phyloP scores from a whole-genome alignment of 352 stramenopile species.

The Phytophthora cactorum region DNA sequence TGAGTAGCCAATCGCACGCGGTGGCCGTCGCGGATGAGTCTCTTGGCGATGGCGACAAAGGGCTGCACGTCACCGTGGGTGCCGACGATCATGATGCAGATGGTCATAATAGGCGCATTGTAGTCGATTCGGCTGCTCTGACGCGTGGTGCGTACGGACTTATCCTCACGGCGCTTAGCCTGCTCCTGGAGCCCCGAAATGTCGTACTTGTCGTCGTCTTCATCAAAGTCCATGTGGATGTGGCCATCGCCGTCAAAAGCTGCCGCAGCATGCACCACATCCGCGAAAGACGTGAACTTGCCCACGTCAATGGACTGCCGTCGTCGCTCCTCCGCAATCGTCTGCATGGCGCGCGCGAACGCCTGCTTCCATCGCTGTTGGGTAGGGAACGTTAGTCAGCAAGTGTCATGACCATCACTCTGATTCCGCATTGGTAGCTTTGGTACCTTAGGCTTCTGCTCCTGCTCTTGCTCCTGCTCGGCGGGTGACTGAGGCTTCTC shows the following conservation, averaged over 20 bases:
- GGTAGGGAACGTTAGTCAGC: slow-evolving; percentile 7
- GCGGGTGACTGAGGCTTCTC: neutral
- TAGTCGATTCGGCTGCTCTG: slow-evolving; percentile 29
- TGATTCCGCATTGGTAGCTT: slow-evolving; percentile 14
- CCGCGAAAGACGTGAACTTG: slow-evolving; percentile 39
- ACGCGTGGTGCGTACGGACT: slow-evolving; percentile 19
- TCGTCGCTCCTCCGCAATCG: slow-evolving; percentile 30
- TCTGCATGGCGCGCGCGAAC: slow-evolving; percentile 26
- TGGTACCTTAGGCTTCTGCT: slow-evolving; percentile 22
- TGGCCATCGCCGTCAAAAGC: slow-evolving; percentile 52
- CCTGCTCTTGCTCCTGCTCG: slow-evolving; percentile 5
- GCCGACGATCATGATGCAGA: slow-evolving; percentile 93
- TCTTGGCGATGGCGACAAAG: slow-evolving; percentile 87
- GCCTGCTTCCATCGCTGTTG: slow-evolving; percentile 43
- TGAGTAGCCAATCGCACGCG: slow-evolving; percentile 93
- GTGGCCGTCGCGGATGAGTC: slow-evolving; percentile 86
- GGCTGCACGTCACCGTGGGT: slow-evolving; percentile 89
- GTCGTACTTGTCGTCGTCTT: slow-evolving; percentile 54
- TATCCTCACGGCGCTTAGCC: slow-evolving; percentile 25
- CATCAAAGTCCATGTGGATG: slow-evolving; percentile 59
- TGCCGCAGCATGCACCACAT: slow-evolving; percentile 54
- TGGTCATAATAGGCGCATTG: slow-evolving; percentile 55
- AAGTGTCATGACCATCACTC: slow-evolving; percentile 26
- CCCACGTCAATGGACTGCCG: slow-evolving; percentile 3
- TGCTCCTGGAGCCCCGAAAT: slow-evolving; percentile 44